Evolutionary conservation across 2,329 filamentous ascomycete species (phyloP).

Genomic region (Monosporascus sp.): DNA sequence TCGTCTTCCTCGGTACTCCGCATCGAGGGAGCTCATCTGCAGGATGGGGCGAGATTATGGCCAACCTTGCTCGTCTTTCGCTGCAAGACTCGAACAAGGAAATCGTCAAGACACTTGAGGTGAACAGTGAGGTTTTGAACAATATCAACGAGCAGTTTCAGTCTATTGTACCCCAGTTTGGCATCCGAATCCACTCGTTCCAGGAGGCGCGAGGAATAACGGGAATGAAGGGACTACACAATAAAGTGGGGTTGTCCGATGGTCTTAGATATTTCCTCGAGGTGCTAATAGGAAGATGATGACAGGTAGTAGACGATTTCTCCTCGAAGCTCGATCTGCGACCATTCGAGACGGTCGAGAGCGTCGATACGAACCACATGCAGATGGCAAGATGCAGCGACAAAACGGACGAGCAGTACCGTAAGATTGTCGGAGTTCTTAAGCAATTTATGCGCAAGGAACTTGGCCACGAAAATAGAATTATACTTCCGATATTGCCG

Average conservation of each 20-base stretch:
- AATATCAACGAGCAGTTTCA: slow-evolving; percentile 32
- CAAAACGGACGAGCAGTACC: slow-evolving; percentile 25
- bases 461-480: not conserved
- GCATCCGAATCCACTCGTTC: slow-evolving; percentile 34
- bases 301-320: slow-evolving; percentile 31
- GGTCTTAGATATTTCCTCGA: not conserved
- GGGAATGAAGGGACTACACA: slow-evolving; percentile 28
- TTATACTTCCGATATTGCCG: not conserved
- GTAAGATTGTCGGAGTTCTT: slow-evolving; percentile 22
- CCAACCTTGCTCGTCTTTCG: slow-evolving; percentile 25
- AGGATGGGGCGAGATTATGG: slow-evolving; percentile 28
- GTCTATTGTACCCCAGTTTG: slow-evolving; percentile 12
- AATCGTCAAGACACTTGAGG: slow-evolving; percentile 25
- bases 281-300: not conserved
- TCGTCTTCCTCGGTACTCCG: slow-evolving; percentile 36
- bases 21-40: slow-evolving; percentile 29
- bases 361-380: slow-evolving; percentile 34
- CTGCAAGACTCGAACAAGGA: slow-evolving; percentile 30
- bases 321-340: slow-evolving; percentile 16
- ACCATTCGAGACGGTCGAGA: slow-evolving; percentile 29
- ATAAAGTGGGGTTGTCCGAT: slow-evolving; percentile 21
- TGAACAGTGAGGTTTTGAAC: slow-evolving; percentile 31
- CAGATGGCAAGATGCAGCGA: slow-evolving; percentile 29
- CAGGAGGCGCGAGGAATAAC: slow-evolving; percentile 29
- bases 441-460: slow-evolving; percentile 15